Conservation (phyloP, 2,329 filamentous ascomycete species). For the Lomentospora prolificans region DNA sequence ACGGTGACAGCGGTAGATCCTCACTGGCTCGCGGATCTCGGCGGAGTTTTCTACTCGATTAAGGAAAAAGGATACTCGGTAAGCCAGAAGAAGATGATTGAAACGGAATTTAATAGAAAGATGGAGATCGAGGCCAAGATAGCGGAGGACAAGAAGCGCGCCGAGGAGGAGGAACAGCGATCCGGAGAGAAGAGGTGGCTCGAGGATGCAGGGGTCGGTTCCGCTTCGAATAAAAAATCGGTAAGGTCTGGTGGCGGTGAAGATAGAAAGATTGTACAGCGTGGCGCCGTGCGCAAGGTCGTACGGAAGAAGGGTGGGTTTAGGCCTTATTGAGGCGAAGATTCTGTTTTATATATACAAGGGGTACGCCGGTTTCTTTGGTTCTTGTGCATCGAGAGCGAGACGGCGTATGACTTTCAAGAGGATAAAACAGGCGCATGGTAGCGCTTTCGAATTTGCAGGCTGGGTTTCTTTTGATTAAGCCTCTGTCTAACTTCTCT, state of each 20-base stretch:
- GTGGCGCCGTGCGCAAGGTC: slow-evolving; percentile 49
- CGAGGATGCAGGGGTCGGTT: background rate
- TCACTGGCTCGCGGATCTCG: slow-evolving; percentile 92
- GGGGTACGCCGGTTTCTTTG: background rate
- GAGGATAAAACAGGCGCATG: background rate
- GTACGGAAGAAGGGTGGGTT: slow-evolving; percentile 13
- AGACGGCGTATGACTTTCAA: no score
- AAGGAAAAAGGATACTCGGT: slow-evolving; percentile 96
- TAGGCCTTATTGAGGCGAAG: slow-evolving; percentile 9
- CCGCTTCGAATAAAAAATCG: slow-evolving; percentile 28
- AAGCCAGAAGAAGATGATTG: slow-evolving; percentile 74
- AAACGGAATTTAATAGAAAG: slow-evolving; percentile 83
- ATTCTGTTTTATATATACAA: background rate
- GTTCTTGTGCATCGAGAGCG: background rate
- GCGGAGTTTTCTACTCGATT: slow-evolving; percentile 93
- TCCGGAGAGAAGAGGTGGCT: slow-evolving; percentile 36
- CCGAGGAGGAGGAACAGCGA: slow-evolving; percentile 41
- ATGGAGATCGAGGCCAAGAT: slow-evolving; percentile 92
- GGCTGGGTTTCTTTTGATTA: background rate
- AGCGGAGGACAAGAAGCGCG: slow-evolving; percentile 68
- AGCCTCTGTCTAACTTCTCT: background rate
- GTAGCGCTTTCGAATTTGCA: background rate
- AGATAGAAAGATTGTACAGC: slow-evolving; percentile 49
- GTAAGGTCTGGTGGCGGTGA: slow-evolving; percentile 11
- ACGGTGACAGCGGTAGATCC: slow-evolving; percentile 94